Evolutionary conservation across 345 rosid genomes (phyloP).

Genomic region (Combretum micranthum): DNA sequence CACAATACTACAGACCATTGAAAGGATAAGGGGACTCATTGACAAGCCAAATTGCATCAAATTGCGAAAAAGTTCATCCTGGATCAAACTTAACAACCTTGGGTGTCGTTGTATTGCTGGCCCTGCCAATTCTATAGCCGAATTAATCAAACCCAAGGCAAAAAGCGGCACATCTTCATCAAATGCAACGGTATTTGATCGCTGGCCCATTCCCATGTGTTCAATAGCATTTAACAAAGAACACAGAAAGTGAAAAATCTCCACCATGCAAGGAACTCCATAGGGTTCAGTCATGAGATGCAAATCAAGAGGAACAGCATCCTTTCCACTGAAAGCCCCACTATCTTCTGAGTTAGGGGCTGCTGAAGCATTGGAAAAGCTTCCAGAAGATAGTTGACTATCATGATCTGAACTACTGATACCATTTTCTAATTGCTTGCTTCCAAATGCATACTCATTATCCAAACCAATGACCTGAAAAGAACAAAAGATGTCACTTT

Average conservation of each 20-base stretch:
- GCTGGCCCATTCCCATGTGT: conserved; percentile 66
- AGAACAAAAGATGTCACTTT: conserved; percentile 6
- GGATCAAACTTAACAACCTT: conserved; percentile 77
- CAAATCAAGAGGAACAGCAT: conserved; percentile 57
- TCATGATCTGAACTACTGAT: conserved; percentile 60
- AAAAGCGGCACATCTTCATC: conserved; percentile 97
- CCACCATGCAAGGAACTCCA: conserved; percentile 97
- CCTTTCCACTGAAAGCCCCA: conserved; percentile 57
- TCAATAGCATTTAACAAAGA: conserved; percentile 72
- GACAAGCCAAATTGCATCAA: conserved; percentile 97
- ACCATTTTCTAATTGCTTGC: conserved; percentile 71
- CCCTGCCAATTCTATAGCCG: conserved; percentile 90
- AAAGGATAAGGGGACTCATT: conserved; percentile 89
- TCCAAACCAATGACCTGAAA: conserved; percentile 69
- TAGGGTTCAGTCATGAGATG: conserved; percentile 87
- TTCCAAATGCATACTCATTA: conserved; percentile 65
- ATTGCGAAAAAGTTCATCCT: conserved; percentile 91
- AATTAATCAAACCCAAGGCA: conserved; percentile 90
- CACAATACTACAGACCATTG: conserved; percentile 92
- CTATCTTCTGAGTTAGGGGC: conserved; percentile 46
- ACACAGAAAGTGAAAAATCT: conserved; percentile 88
- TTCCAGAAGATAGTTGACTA: conserved; percentile 46
- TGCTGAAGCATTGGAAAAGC: conserved; percentile 46
- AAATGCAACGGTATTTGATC: conserved; percentile 73
- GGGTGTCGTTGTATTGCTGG: conserved; percentile 71